Base-by-base conservation (phyloP, 352 stramenopile species). In the Pythium myriotylum region DNA sequence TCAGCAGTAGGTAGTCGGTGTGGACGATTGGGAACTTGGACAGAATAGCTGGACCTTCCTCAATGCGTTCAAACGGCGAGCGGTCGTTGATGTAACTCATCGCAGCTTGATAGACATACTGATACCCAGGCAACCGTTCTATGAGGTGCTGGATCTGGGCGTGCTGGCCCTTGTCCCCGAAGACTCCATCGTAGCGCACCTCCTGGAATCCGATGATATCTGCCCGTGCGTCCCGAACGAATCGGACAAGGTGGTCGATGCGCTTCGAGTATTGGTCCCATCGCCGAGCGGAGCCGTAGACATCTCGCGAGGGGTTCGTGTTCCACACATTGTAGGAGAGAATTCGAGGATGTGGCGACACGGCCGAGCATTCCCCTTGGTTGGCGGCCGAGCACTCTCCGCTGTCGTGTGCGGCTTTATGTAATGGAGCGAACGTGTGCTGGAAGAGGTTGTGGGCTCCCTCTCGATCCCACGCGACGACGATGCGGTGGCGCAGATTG, bases 321-420 rank as follows among this genome's bases (percentile, higher is more conserved):
- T 95, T 96, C 88, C 88, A 96, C 13, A 95, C 79, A 41, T 96
- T 96, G 73, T 91, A 96, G 42, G 86, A 88, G 32, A 94, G 63
- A 29, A 95, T 94, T 20, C 84, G 74, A 13, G 84, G 84, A 0
- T 55, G 67, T 23, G 50, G 16, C 42, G 47, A 39, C n/a, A 41
- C 17, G n/a, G 1, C 24, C 27, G 29, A 35, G 29, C 59, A 39
- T 29, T 32, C 23, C 16, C 46, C 35, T 1, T 8, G 4, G 26
- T 14, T 19, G 26, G 5, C 26, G 3, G 37, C 13, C 13, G 37
- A 43, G 17, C 37, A 43, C 10, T 39, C 46, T n/a, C 54, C 50
- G 29, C 27, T 27, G 1, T 14, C 20, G 29, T 35, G 16, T 7
- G 9, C 24, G 12, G 4, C 46, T 3, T 17, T 26, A 32, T 72